A percentile compares a stretch with the other conserved stretches of the same genome.
Evolutionary conservation across 1,284 basidiomycete species (phyloP).

Genomic region (Stereum hirsutum): DNA sequence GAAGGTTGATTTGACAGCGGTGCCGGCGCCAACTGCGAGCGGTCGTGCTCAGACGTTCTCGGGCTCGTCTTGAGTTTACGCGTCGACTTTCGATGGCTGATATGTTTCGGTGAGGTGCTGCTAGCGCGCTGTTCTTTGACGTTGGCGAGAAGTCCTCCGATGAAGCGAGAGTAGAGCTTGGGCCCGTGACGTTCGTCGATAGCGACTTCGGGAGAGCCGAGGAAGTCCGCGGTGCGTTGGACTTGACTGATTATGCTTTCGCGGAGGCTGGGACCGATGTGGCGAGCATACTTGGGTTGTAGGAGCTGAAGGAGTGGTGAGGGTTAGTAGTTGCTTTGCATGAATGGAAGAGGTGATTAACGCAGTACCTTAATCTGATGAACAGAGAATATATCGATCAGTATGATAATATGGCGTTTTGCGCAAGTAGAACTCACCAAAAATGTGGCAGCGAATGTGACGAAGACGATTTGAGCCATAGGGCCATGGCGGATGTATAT

Average conservation of each 20-base stretch:
- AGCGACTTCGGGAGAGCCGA: constrained; percentile 55
- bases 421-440: too few species aligned
- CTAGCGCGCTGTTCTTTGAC: constrained; percentile 7
- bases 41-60: too few species aligned
- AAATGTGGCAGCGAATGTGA: constrained; percentile 79
- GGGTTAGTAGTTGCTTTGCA: background rate
- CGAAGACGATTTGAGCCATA: constrained; percentile 75
- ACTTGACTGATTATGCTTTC: constrained; percentile 51
- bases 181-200: constrained; percentile 72
- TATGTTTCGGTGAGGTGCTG: background rate
- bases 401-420: too few species aligned
- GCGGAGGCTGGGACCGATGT: constrained; percentile 48
- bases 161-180: constrained; percentile 66
- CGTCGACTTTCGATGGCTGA: background rate
- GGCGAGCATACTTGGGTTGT: constrained; percentile 59
- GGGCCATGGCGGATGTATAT: constrained; percentile 67
- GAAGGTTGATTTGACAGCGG: too few species aligned
- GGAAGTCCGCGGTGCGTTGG: constrained; percentile 53
- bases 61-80: background rate
- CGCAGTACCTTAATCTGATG: constrained; percentile 71
- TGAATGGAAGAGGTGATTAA: constrained; percentile 7
- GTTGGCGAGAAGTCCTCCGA: constrained; percentile 54
- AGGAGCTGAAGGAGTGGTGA: constrained; percentile 36
- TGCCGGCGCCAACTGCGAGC: background rate
- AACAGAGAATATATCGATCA: too few species aligned